phyloP scores from a whole-genome alignment of 176 grass and related monocot genomes.

The Avena insularis region DNA sequence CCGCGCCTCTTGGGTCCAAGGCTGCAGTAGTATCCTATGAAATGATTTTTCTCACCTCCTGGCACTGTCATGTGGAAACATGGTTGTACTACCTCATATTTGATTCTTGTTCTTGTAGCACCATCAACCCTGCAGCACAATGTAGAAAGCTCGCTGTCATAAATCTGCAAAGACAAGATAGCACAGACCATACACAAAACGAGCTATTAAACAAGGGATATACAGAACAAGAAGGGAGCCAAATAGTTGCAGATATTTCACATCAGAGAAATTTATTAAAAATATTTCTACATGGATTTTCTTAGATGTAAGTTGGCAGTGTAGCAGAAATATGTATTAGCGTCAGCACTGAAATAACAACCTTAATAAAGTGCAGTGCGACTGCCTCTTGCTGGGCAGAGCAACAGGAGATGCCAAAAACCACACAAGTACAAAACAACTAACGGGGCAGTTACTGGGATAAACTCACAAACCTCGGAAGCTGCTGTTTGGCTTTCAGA shows the following conservation, averaged over 20 bases:
- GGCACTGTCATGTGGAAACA: not conserved
- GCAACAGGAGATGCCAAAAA: not conserved
- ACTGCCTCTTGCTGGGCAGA: no score
- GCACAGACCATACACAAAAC: not conserved
- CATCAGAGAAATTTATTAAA: not conserved
- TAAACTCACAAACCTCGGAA: not conserved
- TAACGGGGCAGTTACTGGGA: not conserved
- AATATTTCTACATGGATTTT: not conserved
- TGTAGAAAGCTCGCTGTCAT: not conserved
- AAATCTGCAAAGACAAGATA: not conserved
- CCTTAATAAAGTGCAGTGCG: not conserved
- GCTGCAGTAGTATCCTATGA: conserved; percentile 9
- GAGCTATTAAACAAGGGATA: not conserved
- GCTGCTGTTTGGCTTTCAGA: not conserved
- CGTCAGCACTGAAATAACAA: not conserved
- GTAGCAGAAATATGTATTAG: not conserved
- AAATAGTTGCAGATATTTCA: not conserved
- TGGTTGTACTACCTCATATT: not conserved
- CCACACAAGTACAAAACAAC: not conserved
- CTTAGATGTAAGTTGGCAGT: not conserved
- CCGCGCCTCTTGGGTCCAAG: not conserved
- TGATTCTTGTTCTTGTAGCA: not conserved
- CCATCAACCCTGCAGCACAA: not conserved
- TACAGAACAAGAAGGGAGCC: not conserved
- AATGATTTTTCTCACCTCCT: conserved; percentile 14